phyloP scores from a whole-genome alignment of 169 alveolate species.

The Eimeria necatrix region DNA sequence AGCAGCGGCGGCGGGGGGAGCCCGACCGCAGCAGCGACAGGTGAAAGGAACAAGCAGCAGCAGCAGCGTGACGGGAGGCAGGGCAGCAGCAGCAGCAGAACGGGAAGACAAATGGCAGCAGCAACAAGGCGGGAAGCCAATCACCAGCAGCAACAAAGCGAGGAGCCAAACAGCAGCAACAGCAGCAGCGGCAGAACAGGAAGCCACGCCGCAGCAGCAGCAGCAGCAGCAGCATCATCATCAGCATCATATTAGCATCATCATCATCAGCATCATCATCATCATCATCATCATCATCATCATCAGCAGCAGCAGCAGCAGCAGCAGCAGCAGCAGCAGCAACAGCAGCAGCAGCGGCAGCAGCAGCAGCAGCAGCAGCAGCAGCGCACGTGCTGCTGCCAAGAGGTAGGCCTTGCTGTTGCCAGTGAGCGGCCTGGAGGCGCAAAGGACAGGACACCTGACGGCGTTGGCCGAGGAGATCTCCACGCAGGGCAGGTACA shows the following conservation, averaged over 20 bases:
- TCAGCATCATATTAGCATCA: not conserved
- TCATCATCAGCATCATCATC: not conserved
- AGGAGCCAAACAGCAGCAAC: no score
- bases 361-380: not conserved
- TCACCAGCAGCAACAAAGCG: no score
- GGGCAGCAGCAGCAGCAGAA: no score
- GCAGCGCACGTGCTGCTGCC: conserved; percentile 76
- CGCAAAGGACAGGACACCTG: not conserved
- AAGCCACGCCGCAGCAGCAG: no score
- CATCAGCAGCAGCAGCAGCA: not conserved
- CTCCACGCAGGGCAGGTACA: conserved; percentile 90
- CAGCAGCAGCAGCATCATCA: not conserved
- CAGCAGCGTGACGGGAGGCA: no score
- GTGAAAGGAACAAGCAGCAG: no score
- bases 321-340: conserved; percentile 14
- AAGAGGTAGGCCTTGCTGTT: conserved; percentile 69
- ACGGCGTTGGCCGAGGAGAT: conserved; percentile 80
- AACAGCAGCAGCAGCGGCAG: not conserved
- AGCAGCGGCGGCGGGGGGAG: no score
- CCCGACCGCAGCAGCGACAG: no score
- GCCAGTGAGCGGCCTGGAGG: conserved; percentile 44
- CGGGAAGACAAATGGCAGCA: no score
- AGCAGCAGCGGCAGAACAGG: no score
- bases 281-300: no score
- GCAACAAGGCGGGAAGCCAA: no score